These are phyloP conservation scores for Diaporthe vaccinii DNA, from an alignment of 2,329 filamentous ascomycete genomes.

Conservation along the genomic window DNA sequence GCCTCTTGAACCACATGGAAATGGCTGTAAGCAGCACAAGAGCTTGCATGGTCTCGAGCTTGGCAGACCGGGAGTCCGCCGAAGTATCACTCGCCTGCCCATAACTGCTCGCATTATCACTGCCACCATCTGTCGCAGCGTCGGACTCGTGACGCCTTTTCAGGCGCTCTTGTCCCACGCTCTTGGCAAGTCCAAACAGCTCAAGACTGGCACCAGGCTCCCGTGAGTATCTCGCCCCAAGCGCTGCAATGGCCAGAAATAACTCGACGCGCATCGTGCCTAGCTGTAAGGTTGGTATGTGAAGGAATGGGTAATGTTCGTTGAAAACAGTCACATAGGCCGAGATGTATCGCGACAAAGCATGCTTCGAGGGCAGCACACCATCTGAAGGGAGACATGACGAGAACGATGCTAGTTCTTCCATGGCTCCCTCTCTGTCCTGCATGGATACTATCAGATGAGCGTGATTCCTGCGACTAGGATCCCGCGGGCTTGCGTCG, in stretches of 20 bases:
- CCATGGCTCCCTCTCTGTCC: not conserved
- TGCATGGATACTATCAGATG: not conserved
- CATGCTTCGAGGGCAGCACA: not conserved
- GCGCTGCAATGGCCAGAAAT: not conserved
- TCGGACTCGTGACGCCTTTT: not conserved
- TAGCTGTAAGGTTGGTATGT: not conserved
- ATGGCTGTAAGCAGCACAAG: not conserved
- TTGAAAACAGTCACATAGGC: not conserved
- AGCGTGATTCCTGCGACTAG: not conserved
- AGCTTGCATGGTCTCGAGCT: not conserved
- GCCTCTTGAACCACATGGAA: not conserved
- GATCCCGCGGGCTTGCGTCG: not conserved
- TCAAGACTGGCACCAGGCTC: not conserved
- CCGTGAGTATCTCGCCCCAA: not conserved
- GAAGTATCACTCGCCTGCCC: not conserved
- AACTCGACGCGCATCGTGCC: not conserved
- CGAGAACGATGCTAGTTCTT: not conserved
- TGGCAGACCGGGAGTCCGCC: not conserved
- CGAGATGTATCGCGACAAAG: not conserved
- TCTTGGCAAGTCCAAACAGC: not conserved
- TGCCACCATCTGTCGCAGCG: not conserved
- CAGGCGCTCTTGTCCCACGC: not conserved
- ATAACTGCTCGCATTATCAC: not conserved
- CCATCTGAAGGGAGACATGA: not conserved
- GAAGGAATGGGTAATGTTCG: constrained; percentile 13